Evolutionary conservation across 2,329 filamentous ascomycete species (phyloP).

Genomic region (Sporothrix globosa): DNA sequence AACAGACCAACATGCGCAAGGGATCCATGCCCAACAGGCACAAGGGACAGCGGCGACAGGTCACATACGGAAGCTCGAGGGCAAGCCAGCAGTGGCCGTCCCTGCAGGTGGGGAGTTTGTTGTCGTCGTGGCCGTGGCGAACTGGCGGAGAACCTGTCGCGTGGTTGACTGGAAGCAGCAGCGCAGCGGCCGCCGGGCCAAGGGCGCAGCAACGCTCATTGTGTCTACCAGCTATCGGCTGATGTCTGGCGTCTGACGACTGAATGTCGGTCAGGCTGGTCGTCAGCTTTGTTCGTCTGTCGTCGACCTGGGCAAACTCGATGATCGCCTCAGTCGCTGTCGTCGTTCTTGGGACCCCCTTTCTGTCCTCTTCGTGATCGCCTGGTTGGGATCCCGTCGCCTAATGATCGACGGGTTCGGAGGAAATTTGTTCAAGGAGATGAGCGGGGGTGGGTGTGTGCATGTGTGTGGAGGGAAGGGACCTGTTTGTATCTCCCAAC

Average conservation of each 20-base stretch:
- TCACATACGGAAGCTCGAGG: conserved; percentile 28
- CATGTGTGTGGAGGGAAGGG: neutral
- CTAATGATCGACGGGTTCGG: conserved; percentile 25
- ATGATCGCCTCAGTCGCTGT: neutral
- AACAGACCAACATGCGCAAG: neutral
- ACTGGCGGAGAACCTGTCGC: conserved; percentile 28
- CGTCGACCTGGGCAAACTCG: neutral
- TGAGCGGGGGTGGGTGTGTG: neutral
- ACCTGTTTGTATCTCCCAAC: conserved; percentile 3
- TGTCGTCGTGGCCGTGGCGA: conserved; percentile 23
- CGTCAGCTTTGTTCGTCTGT: neutral
- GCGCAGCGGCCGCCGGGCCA: conserved; percentile 34
- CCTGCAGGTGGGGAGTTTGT: neutral
- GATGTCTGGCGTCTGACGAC: neutral
- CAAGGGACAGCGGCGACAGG: neutral
- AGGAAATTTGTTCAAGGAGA: conserved; percentile 26
- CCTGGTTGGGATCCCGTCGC: conserved; percentile 19
- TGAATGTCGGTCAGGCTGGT: neutral
- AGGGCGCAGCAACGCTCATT: conserved; percentile 30
- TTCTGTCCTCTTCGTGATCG: conserved; percentile 18
- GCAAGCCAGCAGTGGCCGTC: conserved; percentile 11
- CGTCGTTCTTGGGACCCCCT: neutral
- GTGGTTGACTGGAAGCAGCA: conserved; percentile 29
- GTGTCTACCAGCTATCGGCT: conserved; percentile 10
- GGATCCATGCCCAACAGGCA: conserved; percentile 3